Percentiles rank a stretch among this genome's conserved stretches.
These are phyloP conservation scores for Penicillium cinerascens DNA, from an alignment of 495 filamentous ascomycete species.

Conservation along the genomic window DNA sequence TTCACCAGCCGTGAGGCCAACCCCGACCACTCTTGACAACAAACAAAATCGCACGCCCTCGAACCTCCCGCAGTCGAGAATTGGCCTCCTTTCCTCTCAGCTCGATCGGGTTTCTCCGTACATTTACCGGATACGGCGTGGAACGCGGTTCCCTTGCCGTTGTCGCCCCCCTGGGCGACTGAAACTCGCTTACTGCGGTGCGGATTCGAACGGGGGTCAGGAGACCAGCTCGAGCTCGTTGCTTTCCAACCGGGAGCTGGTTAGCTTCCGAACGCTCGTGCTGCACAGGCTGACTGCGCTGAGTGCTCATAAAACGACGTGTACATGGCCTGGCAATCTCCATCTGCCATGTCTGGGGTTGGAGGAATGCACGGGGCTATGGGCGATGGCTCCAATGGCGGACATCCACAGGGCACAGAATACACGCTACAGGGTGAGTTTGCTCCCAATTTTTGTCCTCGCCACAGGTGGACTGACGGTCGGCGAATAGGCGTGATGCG, in stretches of 20 bases:
- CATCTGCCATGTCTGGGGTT: conserved; percentile 61
- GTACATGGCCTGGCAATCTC: conserved; percentile 60
- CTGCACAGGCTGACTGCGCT: background rate
- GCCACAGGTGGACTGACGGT: conserved; percentile 6
- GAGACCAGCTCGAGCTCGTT: conserved; percentile 21
- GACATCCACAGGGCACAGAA: conserved; percentile 83
- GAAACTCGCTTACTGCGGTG: conserved; percentile 19
- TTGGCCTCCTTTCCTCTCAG: conserved; percentile 12
- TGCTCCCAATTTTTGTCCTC: background rate
- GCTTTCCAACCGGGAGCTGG: background rate
- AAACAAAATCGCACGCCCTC: conserved; percentile 17
- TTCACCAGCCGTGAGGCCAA: too few species aligned
- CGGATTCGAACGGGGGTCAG: conserved; percentile 23
- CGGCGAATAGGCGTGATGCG: conserved; percentile 83
- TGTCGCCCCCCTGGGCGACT: conserved; percentile 14
- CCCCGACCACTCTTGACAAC: conserved; percentile 4
- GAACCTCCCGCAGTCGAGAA: conserved; percentile 9
- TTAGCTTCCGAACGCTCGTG: background rate
- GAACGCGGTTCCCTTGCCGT: conserved; percentile 19
- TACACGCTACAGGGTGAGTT: conserved; percentile 90
- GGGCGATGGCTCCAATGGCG: conserved; percentile 51
- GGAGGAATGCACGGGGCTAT: conserved; percentile 56
- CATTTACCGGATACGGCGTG: conserved; percentile 15
- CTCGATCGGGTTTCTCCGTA: background rate
- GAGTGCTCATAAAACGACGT: conserved; percentile 6